Percentiles rank a stretch among this genome's conserved stretches.
Evolutionary conservation across 1,284 basidiomycete genomes (phyloP).

Genomic region (Tilletiopsis washingtonensis): DNA sequence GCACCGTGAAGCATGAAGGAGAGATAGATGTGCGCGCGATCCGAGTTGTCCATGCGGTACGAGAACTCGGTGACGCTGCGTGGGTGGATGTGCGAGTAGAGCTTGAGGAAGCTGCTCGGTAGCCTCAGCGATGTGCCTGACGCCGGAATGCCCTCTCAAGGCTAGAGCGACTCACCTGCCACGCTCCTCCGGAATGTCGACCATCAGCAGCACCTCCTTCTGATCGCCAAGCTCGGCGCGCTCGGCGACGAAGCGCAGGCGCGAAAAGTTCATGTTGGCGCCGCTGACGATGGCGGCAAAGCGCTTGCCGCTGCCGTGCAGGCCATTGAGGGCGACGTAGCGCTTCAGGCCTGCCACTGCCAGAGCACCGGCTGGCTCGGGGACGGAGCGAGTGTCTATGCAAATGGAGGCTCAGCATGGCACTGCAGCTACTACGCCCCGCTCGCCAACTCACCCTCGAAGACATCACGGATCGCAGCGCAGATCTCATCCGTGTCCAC

Average conservation of each 20-base stretch:
- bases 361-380: conserved; percentile 94
- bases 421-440: not conserved
- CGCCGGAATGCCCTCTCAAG: too few relatives aligned
- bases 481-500: conserved; percentile 95
- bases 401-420: conserved; percentile 51
- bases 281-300: conserved; percentile 90
- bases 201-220: conserved; percentile 81
- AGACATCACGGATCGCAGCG: conserved; percentile 97
- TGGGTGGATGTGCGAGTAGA: conserved; percentile 81
- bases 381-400: conserved; percentile 49
- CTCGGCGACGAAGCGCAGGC: conserved; percentile 91
- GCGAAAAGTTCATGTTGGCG: conserved; percentile 98
- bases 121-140: not conserved
- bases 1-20: conserved; percentile 68
- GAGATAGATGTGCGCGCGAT: conserved; percentile 72
- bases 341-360: conserved; percentile 86
- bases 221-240: conserved; percentile 95
- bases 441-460: conserved; percentile 63
- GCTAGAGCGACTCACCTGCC: conserved; percentile 53
- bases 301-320: conserved; percentile 71
- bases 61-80: conserved; percentile 93
- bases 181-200: conserved; percentile 83
- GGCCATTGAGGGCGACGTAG: conserved; percentile 71
- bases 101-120: conserved; percentile 65
- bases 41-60: conserved; percentile 62